These are phyloP conservation scores for Pyricularia pennisetigena DNA, from an alignment of 2,329 filamentous ascomycete genomes.

Conservation along the genomic window DNA sequence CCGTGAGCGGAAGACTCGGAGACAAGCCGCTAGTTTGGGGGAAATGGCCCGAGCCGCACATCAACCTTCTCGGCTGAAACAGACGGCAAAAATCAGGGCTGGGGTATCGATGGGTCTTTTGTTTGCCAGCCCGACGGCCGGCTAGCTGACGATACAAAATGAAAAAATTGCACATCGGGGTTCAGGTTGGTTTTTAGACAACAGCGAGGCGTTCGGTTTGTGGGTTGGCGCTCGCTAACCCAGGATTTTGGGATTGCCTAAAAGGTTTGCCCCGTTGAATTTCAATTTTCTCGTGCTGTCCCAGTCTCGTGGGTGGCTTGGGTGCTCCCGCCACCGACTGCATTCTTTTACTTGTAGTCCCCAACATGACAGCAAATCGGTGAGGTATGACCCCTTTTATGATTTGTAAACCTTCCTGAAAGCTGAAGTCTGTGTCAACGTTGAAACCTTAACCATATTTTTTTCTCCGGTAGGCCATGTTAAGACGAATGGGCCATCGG, in stretches of 20 bases:
- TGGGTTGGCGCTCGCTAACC: neutral
- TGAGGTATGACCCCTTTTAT: neutral
- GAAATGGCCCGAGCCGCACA: constrained; percentile 75
- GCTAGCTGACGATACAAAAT: neutral
- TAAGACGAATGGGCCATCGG: neutral
- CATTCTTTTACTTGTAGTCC: neutral
- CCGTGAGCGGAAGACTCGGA: constrained; percentile 72
- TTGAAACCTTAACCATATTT: neutral
- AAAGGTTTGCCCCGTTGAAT: neutral
- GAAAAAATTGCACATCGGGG: neutral
- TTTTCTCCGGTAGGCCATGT: neutral
- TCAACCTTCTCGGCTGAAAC: constrained; percentile 60
- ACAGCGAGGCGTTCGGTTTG: neutral
- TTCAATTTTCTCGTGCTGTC: neutral
- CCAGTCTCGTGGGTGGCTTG: neutral
- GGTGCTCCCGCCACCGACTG: neutral
- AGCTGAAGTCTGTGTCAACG: neutral
- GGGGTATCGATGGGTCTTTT: too few relatives aligned
- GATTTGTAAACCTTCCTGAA: neutral
- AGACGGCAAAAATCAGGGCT: neutral
- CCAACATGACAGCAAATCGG: neutral
- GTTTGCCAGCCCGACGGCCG: neutral
- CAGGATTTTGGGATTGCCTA: neutral
- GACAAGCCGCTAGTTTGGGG: constrained; percentile 75
- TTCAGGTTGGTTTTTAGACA: neutral